A percentile compares a stretch with the other conserved stretches of the same genome.
Evolutionary conservation across 1,139 yeast species (phyloP).

Genomic region (Yamadazyma diddensiae): DNA sequence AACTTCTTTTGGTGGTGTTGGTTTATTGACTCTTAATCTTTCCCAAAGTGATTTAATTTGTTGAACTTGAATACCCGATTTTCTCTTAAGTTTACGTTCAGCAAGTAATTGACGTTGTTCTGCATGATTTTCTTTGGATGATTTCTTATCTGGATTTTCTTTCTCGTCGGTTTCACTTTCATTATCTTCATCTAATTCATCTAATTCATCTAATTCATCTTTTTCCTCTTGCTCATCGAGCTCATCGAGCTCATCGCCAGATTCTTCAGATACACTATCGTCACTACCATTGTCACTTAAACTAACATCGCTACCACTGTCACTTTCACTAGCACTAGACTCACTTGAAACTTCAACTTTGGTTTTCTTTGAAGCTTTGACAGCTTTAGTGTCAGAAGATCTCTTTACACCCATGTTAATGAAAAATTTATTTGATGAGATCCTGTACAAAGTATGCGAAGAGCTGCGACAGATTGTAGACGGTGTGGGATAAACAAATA

Average conservation of each 20-base stretch:
- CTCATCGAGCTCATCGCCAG: constrained; percentile 17
- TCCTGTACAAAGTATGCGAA: neutral
- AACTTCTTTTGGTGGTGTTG: constrained; percentile 73
- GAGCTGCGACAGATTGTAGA: neutral
- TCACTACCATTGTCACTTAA: constrained; percentile 2
- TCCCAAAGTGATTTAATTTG: constrained; percentile 90
- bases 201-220: constrained; percentile 22
- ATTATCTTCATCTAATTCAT: constrained; percentile 16
- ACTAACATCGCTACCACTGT: constrained; percentile 1
- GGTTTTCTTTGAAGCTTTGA: constrained; percentile 24
- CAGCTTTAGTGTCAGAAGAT: constrained; percentile 19
- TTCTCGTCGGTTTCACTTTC: constrained; percentile 18
- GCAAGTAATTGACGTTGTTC: constrained; percentile 77
- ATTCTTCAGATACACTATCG: constrained; percentile 2
- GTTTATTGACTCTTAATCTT: constrained; percentile 78
- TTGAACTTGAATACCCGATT: constrained; percentile 81
- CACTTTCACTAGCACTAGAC: neutral
- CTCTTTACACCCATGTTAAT: constrained; percentile 29
- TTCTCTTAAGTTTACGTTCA: constrained; percentile 85
- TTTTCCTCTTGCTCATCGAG: constrained; percentile 14
- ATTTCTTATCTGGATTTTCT: constrained; percentile 35
- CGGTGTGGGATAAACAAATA: too few species aligned
- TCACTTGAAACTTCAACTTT: constrained; percentile 15
- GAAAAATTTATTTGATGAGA: constrained; percentile 9
- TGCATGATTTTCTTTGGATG: constrained; percentile 70